Percentiles rank a stretch among this genome's conserved stretches.
phyloP scores from a whole-genome alignment of 352 stramenopile species.

The Phytophthora citrophthora region DNA sequence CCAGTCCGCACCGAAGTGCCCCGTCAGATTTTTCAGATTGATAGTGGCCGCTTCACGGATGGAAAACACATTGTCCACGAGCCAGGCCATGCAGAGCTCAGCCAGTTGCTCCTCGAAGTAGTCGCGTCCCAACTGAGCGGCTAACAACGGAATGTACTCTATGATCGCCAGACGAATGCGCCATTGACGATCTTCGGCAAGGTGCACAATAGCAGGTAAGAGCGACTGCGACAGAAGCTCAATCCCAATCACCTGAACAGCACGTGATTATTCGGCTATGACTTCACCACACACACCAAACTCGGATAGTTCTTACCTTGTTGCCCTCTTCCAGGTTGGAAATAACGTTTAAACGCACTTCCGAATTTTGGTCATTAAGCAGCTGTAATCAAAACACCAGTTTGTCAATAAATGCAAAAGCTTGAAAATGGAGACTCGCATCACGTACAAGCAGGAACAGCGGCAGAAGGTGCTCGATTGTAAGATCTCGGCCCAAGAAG shows the following conservation, averaged over 20 bases:
- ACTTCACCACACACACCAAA: no score
- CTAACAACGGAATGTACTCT: conserved; percentile 97
- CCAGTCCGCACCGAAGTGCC: conserved; percentile 97
- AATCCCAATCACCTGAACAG: conserved; percentile 93
- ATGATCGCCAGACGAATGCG: conserved; percentile 98
- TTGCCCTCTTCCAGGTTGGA: conserved; percentile 97
- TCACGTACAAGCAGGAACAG: conserved; percentile 91
- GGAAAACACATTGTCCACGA: conserved; percentile 97
- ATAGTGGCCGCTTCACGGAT: conserved; percentile 97
- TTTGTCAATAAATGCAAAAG: conserved; percentile 5
- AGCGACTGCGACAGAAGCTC: conserved; percentile 97
- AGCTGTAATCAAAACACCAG: conserved; percentile 54
- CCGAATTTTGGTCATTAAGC: conserved; percentile 96
- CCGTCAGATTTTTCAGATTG: conserved; percentile 95
- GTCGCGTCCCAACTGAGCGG: conserved; percentile 93
- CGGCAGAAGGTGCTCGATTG: conserved; percentile 94
- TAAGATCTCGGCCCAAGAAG: conserved; percentile 92
- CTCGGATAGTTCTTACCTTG: conserved; percentile 53
- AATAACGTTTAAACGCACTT: conserved; percentile 99
- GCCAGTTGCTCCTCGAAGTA: conserved; percentile 98
- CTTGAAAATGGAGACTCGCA: background rate
- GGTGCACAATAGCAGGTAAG: conserved; percentile 96
- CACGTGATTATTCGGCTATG: background rate
- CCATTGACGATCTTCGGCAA: conserved; percentile 99
- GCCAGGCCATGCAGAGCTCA: conserved; percentile 96